Evolutionary conservation across 768 basidiomycete genomes (phyloP).

Genomic region (Leccinum incarnatum): DNA sequence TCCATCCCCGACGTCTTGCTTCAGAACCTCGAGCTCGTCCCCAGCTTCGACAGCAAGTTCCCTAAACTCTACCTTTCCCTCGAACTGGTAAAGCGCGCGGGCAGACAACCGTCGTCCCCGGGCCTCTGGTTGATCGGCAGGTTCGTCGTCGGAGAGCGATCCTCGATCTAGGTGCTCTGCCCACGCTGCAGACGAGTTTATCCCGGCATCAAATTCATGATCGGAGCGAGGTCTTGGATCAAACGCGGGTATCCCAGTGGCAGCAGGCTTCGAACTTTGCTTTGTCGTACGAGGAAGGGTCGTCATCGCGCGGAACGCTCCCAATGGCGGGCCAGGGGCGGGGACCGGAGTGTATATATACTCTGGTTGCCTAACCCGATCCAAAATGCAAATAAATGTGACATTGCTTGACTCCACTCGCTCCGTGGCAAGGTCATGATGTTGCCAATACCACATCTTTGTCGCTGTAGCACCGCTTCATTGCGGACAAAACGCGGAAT

Average conservation of each 20-base stretch:
- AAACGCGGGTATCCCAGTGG: slow-evolving; percentile 8
- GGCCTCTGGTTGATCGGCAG: slow-evolving; percentile 32
- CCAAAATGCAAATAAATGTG: slow-evolving; percentile 5
- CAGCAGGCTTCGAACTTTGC: slow-evolving; percentile 18
- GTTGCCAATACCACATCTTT: background rate
- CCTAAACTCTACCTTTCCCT: slow-evolving; percentile 71
- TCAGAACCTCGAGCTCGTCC: slow-evolving; percentile 67
- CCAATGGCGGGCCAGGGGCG: background rate
- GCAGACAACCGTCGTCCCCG: slow-evolving; percentile 46
- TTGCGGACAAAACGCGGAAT: background rate
- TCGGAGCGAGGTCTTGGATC: slow-evolving; percentile 30
- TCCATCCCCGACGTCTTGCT: slow-evolving; percentile 70
- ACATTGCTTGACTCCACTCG: background rate
- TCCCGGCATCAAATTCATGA: slow-evolving; percentile 66
- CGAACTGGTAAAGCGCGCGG: slow-evolving; percentile 69
- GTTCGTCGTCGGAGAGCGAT: slow-evolving; percentile 54
- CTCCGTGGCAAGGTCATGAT: background rate
- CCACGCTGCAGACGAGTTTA: slow-evolving; percentile 79
- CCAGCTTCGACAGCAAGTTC: slow-evolving; percentile 70
- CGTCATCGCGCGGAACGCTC: slow-evolving; percentile 26
- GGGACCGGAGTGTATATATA: slow-evolving; percentile 6
- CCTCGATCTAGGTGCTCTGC: slow-evolving; percentile 54
- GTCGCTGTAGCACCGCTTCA: background rate
- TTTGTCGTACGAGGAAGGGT: slow-evolving; percentile 36
- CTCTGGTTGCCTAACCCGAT: slow-evolving; percentile 1